phyloP scores from a whole-genome alignment of 208 protist genomes.

The Histomonas meleagridis region DNA sequence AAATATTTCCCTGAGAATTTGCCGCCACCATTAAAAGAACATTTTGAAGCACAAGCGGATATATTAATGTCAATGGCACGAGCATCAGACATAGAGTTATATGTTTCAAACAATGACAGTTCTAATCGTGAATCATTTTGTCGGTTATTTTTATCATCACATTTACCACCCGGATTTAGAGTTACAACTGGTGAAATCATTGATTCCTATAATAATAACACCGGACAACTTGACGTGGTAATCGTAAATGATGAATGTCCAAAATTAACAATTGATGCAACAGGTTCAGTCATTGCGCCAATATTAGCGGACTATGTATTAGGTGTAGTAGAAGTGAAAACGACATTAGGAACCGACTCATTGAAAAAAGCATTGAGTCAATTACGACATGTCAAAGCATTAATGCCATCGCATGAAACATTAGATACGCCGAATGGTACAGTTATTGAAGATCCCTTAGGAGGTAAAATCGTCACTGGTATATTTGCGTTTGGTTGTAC shows the following conservation, averaged over 20 bases:
- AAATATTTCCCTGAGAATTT: background rate
- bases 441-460: background rate
- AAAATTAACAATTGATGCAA: background rate
- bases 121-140: background rate
- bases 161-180: background rate
- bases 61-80: background rate
- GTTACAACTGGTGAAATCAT: conserved; percentile 26
- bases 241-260: background rate
- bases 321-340: conserved; percentile 17
- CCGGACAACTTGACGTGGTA: background rate
- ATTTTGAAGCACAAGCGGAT: conserved; percentile 21
- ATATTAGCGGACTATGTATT: background rate
- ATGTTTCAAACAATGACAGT: background rate
- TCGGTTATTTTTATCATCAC: background rate
- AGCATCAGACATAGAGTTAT: background rate
- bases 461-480: background rate
- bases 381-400: background rate
- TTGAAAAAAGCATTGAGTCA: background rate
- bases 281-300: background rate
- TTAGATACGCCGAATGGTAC: background rate
- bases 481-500: background rate
- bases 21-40: background rate
- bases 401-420: conserved; percentile 7
- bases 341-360: background rate
- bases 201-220: background rate